These are phyloP conservation scores for Ophidiomyces ophidiicola DNA, from an alignment of 2,329 filamentous ascomycete genomes.

Conservation along the genomic window DNA sequence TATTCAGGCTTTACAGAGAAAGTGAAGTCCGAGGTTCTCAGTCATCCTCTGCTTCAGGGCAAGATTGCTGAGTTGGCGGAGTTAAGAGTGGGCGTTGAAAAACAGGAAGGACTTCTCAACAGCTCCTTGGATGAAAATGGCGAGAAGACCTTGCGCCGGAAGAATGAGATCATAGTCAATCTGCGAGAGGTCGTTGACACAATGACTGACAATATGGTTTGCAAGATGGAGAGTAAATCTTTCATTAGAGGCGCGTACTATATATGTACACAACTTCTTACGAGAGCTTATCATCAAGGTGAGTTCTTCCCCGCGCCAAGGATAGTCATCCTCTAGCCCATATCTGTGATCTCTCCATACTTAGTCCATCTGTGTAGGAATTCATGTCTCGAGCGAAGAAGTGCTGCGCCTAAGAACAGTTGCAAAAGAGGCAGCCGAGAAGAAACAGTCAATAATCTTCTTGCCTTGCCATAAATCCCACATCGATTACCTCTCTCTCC, in stretches of 20 bases:
- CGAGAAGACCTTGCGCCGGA: conserved; percentile 19
- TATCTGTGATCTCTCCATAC: neutral
- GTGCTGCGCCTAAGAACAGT: conserved; percentile 70
- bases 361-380: conserved; percentile 35
- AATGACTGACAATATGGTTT: conserved; percentile 92
- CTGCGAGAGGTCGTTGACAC: conserved; percentile 71
- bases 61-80: conserved; percentile 68
- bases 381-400: conserved; percentile 92
- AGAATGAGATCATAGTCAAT: conserved; percentile 55
- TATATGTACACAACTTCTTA: conserved; percentile 71
- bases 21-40: conserved; percentile 69
- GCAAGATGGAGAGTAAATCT: conserved; percentile 90
- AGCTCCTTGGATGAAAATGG: conserved; percentile 22
- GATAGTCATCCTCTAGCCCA: neutral
- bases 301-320: conserved; percentile 10
- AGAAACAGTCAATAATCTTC: conserved; percentile 93
- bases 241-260: conserved; percentile 94
- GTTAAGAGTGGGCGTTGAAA: conserved; percentile 61
- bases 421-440: conserved; percentile 66
- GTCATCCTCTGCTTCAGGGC: conserved; percentile 58
- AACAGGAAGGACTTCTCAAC: conserved; percentile 57
- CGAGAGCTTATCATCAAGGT: conserved; percentile 85
- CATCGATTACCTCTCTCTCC: conserved; percentile 88
- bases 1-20: conserved; percentile 84
- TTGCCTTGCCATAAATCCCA: conserved; percentile 89